Conservation (phyloP, 768 basidiomycete genomes). For the Lactarius deliciosus region DNA sequence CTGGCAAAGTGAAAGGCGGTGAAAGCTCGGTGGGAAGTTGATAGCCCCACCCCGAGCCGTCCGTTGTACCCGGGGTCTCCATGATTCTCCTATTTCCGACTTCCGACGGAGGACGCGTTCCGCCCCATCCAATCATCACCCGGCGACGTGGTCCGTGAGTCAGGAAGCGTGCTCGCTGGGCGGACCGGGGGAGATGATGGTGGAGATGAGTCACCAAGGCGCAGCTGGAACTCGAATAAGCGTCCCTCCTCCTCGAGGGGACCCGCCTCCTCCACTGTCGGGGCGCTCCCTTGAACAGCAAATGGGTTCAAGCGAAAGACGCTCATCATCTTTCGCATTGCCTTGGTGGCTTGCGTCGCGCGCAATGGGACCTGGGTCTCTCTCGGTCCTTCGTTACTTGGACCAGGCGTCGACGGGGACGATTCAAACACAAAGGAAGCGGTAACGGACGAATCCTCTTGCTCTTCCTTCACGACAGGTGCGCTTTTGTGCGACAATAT, state of each 20-base stretch:
- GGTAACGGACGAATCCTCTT: slow-evolving; percentile 24
- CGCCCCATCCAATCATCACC: slow-evolving; percentile 25
- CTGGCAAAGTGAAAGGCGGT: slow-evolving; percentile 25
- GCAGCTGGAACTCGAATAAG: slow-evolving; percentile 30
- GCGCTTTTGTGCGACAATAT: slow-evolving; percentile 17
- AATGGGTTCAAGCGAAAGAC: slow-evolving; percentile 78
- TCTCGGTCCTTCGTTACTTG: slow-evolving; percentile 16
- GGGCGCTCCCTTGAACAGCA: slow-evolving; percentile 39
- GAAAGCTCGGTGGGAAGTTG: slow-evolving; percentile 27
- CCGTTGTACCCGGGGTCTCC: slow-evolving; percentile 16
- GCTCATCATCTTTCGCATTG: slow-evolving; percentile 77
- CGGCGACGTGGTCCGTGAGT: slow-evolving; percentile 21
- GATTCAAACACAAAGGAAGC: slow-evolving; percentile 29
- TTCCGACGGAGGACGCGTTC: slow-evolving; percentile 23
- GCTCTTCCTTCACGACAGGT: slow-evolving; percentile 26
- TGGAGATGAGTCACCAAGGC: slow-evolving; percentile 22
- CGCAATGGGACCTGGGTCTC: slow-evolving; percentile 58
- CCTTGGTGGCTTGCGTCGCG: slow-evolving; percentile 67
- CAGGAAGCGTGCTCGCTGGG: slow-evolving; percentile 21
- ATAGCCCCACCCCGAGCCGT: slow-evolving; percentile 25
- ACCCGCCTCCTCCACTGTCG: slow-evolving; percentile 26
- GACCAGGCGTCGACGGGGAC: slow-evolving; percentile 25
- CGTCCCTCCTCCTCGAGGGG: slow-evolving; percentile 30
- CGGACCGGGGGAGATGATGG: slow-evolving; percentile 24
- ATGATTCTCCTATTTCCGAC: slow-evolving; percentile 25